Evolutionary conservation across 2,329 filamentous ascomycete genomes (phyloP).

Genomic region (Cercospora zeae-maydis): DNA sequence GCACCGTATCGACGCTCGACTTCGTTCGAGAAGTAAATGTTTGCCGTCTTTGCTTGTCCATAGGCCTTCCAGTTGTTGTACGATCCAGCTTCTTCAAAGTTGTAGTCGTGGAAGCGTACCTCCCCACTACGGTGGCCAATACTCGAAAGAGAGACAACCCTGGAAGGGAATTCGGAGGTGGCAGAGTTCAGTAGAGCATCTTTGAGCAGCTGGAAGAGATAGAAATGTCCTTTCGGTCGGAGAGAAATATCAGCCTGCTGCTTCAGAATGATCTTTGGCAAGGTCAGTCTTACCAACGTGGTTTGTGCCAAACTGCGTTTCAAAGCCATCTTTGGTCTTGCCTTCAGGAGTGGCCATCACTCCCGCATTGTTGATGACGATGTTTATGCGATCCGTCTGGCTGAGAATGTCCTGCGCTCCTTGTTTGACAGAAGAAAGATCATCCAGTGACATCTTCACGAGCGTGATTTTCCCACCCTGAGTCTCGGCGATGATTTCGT

Average conservation of each 20-base stretch:
- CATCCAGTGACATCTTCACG: conserved; percentile 34
- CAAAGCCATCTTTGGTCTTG: conserved; percentile 28
- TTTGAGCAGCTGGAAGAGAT: conserved; percentile 52
- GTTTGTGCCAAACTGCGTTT: conserved; percentile 51
- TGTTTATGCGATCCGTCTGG: conserved; percentile 18
- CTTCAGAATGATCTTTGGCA: neutral
- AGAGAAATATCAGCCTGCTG: neutral
- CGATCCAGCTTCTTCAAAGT: conserved; percentile 31
- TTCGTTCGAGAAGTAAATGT: conserved; percentile 51
- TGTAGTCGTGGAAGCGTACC: conserved; percentile 42
- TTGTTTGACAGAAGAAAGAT: conserved; percentile 31
- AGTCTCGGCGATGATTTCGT: conserved; percentile 33
- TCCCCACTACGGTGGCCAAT: conserved; percentile 40
- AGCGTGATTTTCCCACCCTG: conserved; percentile 37
- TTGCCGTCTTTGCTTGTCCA: conserved; percentile 51
- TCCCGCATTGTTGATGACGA: conserved; percentile 27
- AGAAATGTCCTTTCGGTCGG: conserved; percentile 44
- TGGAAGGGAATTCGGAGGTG: conserved; percentile 42
- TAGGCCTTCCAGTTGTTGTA: conserved; percentile 44
- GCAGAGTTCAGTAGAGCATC: conserved; percentile 42
- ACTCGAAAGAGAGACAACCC: conserved; percentile 48
- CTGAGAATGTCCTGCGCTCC: conserved; percentile 29
- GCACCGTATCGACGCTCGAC: conserved; percentile 50
- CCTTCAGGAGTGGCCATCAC: conserved; percentile 41
- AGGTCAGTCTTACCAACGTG: conserved; percentile 51